Percentiles rank a stretch among this genome's conserved stretches.
These are phyloP conservation scores for Neltuma alba DNA, from an alignment of 306 rosid genomes.

Conservation along the genomic window DNA sequence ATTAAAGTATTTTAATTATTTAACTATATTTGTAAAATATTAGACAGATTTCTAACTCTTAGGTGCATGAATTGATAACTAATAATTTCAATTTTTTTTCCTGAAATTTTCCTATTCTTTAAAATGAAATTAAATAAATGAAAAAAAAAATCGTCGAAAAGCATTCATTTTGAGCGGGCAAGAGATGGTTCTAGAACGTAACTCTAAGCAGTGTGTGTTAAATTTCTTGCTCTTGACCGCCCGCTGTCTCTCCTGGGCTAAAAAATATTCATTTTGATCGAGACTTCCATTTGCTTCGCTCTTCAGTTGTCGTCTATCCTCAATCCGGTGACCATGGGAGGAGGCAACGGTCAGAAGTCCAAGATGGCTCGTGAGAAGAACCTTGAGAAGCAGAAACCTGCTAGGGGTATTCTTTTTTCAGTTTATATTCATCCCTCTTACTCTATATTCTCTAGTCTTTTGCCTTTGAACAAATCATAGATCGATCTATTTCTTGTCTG, in stretches of 20 bases:
- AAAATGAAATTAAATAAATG: background rate
- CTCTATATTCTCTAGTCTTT: background rate
- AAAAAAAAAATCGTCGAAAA: background rate
- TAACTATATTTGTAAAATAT: too few species aligned
- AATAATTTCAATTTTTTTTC: too few species aligned
- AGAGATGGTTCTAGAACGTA: background rate
- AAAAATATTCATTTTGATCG: too few species aligned
- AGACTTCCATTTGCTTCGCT: background rate
- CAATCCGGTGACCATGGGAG: constrained; percentile 51
- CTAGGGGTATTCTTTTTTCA: constrained; percentile 38
- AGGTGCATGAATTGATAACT: too few species aligned
- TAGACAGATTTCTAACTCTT: too few species aligned
- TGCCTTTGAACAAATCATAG: background rate
- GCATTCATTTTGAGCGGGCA: too few species aligned
- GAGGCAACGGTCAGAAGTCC: constrained; percentile 69
- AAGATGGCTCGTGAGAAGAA: constrained; percentile 64
- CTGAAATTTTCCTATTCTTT: too few species aligned
- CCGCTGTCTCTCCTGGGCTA: background rate
- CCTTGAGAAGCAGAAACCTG: constrained; percentile 55
- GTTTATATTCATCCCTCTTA: background rate
- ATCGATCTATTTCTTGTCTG: constrained; percentile 13
- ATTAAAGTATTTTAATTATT: too few species aligned
- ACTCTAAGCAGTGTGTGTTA: background rate
- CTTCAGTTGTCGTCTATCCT: background rate
- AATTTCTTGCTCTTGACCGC: background rate